Base-by-base conservation (phyloP, 768 basidiomycete genomes). In the Termitomyces sp. region DNA sequence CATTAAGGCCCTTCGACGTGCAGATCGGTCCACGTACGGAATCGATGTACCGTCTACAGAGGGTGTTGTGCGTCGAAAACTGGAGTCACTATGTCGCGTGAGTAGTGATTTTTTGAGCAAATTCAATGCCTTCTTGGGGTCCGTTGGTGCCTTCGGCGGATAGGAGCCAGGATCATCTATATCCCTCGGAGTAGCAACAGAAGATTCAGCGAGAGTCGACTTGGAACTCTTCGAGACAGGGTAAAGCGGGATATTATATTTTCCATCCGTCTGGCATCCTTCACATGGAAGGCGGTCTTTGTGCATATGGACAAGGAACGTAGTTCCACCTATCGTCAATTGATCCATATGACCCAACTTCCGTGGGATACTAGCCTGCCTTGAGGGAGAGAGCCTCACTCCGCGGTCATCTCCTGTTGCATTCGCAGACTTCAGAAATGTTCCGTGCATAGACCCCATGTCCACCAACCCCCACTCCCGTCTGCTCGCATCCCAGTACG, bases 361-460 rank as follows among this genome's bases (percentile, higher is more conserved):
- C 53, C 79, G 77, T 5, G 90, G 90, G 55, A 86, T 68, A 68
- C 90, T 91, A 45, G 90, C 85, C 48, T 76, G 72, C 50, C 85
- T 80, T 33, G 85, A 66, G 38, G 81, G 78, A 31, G 89, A 91
- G 43, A 92, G 72, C 44, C 88, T 79, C 44, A 65, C 59, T 16
- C 81, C 80, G 49, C 63, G 33, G 23, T 64, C 64, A 32, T 63
- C 54, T 15, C 59, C 56, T 36, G 67, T 42, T 31, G 64, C 57
- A 18, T 64, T 59, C 27, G 66, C 69, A n/a, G 68, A 61, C 41
- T 67, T 70, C 54, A 89, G 52, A 65, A 85, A 92, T 0, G 91
- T 92, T 3, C 91, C 91, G 59, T 94, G 91, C 67, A 84, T 87
- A 50, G 88, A 89, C 10, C 89, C 91, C 85, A 89, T 89, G 65